Evolutionary conservation across 148 eudicot species (phyloP).

Genomic region (Cornus kousa): DNA sequence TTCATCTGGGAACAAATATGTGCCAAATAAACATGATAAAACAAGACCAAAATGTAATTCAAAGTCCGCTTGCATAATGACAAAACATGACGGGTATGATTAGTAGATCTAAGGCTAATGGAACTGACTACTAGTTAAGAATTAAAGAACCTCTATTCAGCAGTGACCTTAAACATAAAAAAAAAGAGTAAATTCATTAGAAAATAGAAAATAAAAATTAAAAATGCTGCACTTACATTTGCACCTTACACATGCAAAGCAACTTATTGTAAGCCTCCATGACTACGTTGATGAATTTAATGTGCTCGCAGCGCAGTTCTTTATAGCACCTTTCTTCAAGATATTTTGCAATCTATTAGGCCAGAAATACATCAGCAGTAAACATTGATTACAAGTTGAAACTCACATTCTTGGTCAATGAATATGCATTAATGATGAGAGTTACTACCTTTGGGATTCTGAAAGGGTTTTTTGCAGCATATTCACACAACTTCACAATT

Average conservation of each 20-base stretch:
- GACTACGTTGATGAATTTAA: slow-evolving; percentile 53
- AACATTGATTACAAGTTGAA: not conserved
- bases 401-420: not conserved
- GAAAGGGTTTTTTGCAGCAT: slow-evolving; percentile 92
- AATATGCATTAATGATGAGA: not conserved
- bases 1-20: not conserved
- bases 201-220: not conserved
- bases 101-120: not conserved
- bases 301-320: slow-evolving; percentile 73
- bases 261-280: slow-evolving; percentile 69
- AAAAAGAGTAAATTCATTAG: not conserved
- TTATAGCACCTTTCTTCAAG: slow-evolving; percentile 90
- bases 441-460: slow-evolving; percentile 81
- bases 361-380: slow-evolving; percentile 5
- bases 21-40: too few species aligned
- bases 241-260: slow-evolving; percentile 71
- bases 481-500: slow-evolving; percentile 87
- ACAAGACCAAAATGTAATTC: not conserved
- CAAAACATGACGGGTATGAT: not conserved
- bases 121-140: not conserved
- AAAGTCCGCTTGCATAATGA: not conserved
- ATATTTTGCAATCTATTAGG: slow-evolving; percentile 66
- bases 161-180: not conserved
- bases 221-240: slow-evolving; percentile 49
- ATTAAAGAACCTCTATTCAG: not conserved